phyloP scores from a whole-genome alignment of 2,329 filamentous ascomycete species.

The Alternaria angustiovoidea region DNA sequence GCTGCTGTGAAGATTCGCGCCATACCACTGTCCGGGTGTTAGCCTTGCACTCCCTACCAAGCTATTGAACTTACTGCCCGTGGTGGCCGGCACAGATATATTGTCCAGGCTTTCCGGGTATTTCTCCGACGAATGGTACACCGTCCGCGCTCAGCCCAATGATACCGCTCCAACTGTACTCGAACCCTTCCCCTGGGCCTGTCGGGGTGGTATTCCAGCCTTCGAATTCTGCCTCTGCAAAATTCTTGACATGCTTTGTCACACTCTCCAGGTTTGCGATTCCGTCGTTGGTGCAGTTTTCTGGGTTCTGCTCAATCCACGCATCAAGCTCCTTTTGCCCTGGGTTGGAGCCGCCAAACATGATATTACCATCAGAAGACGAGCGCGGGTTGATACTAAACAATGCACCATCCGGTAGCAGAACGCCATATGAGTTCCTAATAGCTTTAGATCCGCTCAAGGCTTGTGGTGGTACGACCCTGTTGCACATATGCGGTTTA shows the following conservation, averaged over 20 bases:
- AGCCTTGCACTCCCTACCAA: not conserved
- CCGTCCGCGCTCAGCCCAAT: slow-evolving; percentile 37
- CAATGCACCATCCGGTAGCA: slow-evolving; percentile 38
- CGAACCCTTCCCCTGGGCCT: slow-evolving; percentile 37
- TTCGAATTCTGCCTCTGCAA: slow-evolving; percentile 36
- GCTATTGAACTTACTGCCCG: slow-evolving; percentile 32
- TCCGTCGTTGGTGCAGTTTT: slow-evolving; percentile 19
- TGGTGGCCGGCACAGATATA: slow-evolving; percentile 42
- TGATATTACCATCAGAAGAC: slow-evolving; percentile 39
- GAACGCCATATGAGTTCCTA: slow-evolving; percentile 45
- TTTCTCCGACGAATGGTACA: slow-evolving; percentile 35
- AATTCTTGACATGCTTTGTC: slow-evolving; percentile 32
- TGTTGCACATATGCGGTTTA: slow-evolving; percentile 42
- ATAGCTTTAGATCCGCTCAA: slow-evolving; percentile 30
- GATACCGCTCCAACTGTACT: slow-evolving; percentile 43
- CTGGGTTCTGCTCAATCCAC: slow-evolving; percentile 41
- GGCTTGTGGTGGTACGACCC: slow-evolving; percentile 29
- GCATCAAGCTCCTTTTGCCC: slow-evolving; percentile 42
- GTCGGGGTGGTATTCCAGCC: slow-evolving; percentile 27
- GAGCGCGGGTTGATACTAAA: slow-evolving; percentile 48
- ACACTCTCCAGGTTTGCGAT: slow-evolving; percentile 35
- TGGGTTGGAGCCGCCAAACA: slow-evolving; percentile 47
- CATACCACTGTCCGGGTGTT: slow-evolving; percentile 30
- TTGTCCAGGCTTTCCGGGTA: slow-evolving; percentile 34
- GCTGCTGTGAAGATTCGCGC: slow-evolving; percentile 39